Conservation (phyloP, 2,329 filamentous ascomycete species). For the Ophiocordyceps sinensis region DNA sequence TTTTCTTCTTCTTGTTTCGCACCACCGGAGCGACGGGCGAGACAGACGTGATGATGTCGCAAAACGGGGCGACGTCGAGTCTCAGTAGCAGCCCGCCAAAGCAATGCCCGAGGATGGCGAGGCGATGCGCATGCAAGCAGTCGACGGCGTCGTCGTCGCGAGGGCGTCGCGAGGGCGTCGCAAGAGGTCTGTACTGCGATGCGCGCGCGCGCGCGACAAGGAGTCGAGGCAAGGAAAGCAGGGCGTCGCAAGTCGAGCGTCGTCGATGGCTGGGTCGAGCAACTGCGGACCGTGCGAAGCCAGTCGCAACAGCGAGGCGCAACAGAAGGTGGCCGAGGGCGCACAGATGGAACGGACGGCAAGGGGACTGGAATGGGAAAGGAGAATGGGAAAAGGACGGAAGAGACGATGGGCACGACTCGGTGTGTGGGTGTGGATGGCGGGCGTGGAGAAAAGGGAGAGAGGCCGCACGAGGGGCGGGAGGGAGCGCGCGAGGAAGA, state of each 20-base stretch:
- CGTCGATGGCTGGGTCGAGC: neutral
- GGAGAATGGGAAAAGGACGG: slow-evolving; percentile 9
- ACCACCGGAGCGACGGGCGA: too few species aligned
- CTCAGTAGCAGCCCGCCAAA: slow-evolving; percentile 2
- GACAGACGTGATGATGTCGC: slow-evolving; percentile 1
- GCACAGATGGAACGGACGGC: slow-evolving; percentile 16
- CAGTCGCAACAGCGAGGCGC: slow-evolving; percentile 1
- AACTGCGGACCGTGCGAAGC: slow-evolving; percentile 4
- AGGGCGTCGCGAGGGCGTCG: neutral
- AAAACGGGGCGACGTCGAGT: too few species aligned
- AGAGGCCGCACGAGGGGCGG: too few species aligned
- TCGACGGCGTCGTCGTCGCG: neutral
- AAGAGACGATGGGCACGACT: slow-evolving; percentile 5
- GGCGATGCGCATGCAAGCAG: neutral
- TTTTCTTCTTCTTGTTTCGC: too few species aligned
- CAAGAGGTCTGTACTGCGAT: too few species aligned
- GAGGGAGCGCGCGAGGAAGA: slow-evolving; percentile 7
- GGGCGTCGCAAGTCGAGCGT: slow-evolving; percentile 2
- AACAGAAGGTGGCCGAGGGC: slow-evolving; percentile 1
- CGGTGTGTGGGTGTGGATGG: neutral
- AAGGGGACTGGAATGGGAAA: slow-evolving; percentile 17
- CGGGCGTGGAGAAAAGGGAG: too few species aligned
- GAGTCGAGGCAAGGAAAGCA: neutral
- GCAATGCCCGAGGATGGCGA: neutral
- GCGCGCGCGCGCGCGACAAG: neutral